Percentiles rank a stretch among this genome's conserved stretches.
Evolutionary conservation across 768 basidiomycete genomes (phyloP).

Genomic region (Collybia sp.): DNA sequence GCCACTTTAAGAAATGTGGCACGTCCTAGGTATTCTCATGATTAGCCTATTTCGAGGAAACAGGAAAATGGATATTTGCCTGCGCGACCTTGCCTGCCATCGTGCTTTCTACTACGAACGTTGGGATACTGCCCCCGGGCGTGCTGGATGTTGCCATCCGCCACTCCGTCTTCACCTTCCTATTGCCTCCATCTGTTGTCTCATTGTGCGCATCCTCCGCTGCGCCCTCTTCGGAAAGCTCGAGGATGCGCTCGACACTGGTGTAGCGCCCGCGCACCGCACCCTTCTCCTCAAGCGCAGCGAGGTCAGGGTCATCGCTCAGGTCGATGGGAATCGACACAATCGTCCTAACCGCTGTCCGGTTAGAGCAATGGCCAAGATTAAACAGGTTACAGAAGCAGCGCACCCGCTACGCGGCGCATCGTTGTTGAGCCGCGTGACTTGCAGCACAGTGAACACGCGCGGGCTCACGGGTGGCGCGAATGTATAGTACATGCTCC

Average conservation of each 20-base stretch:
- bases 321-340: constrained; percentile 72
- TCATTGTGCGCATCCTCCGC: no score
- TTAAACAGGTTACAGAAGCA: not conserved
- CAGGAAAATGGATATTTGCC: constrained; percentile 35
- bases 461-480: constrained; percentile 67
- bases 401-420: constrained; percentile 58
- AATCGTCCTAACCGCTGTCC: no score
- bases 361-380: no score
- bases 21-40: constrained; percentile 47
- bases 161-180: not conserved
- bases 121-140: constrained; percentile 65
- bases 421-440: constrained; percentile 44
- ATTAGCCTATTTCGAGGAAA: constrained; percentile 1
- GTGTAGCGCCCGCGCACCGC: constrained; percentile 60
- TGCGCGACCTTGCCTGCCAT: constrained; percentile 61
- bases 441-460: constrained; percentile 71
- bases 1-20: constrained; percentile 67
- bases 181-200: no score
- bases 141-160: constrained; percentile 74
- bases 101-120: constrained; percentile 54
- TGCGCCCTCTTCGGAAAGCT: constrained; percentile 59
- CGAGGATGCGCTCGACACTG: constrained; percentile 61
- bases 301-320: constrained; percentile 50
- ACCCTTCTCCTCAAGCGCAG: constrained; percentile 57
- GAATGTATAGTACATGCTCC: constrained; percentile 73